A percentile compares a stretch with the other conserved stretches of the same genome.
Evolutionary conservation across 1,284 basidiomycete species (phyloP).

Genomic region (Moniliophthora roreri): DNA sequence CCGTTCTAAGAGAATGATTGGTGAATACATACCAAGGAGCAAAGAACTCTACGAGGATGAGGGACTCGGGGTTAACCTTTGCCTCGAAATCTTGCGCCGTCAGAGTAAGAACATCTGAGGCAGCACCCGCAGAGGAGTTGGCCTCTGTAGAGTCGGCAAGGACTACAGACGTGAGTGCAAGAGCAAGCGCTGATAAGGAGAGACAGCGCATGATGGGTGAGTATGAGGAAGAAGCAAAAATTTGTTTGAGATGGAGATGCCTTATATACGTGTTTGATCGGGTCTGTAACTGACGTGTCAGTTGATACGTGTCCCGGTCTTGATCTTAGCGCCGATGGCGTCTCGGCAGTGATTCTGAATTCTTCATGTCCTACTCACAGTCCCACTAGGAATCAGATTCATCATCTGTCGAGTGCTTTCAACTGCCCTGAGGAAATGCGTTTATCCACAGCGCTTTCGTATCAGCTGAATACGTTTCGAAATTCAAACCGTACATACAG

Average conservation of each 20-base stretch:
- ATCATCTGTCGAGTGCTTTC: no score
- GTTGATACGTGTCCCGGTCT: conserved; percentile 1
- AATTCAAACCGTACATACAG: no score
- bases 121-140: no score
- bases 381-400: no score
- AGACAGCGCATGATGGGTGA: conserved; percentile 62
- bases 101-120: conserved; percentile 84
- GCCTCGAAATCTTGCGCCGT: conserved; percentile 72
- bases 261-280: conserved; percentile 6
- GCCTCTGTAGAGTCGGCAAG: conserved; percentile 59
- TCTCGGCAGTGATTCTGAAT: neutral
- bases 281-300: conserved; percentile 24
- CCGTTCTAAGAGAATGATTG: no score
- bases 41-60: conserved; percentile 96
- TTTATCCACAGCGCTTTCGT: no score
- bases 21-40: conserved; percentile 2
- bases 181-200: conserved; percentile 41
- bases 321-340: neutral
- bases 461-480: no score
- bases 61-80: conserved; percentile 65
- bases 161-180: conserved; percentile 56
- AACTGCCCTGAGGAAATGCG: no score
- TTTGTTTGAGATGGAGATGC: conserved; percentile 14
- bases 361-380: no score
- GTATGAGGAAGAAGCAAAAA: conserved; percentile 22